Evolutionary conservation across 106 monocot genomes (phyloP).

Genomic region (Xerophyta viscosa): DNA sequence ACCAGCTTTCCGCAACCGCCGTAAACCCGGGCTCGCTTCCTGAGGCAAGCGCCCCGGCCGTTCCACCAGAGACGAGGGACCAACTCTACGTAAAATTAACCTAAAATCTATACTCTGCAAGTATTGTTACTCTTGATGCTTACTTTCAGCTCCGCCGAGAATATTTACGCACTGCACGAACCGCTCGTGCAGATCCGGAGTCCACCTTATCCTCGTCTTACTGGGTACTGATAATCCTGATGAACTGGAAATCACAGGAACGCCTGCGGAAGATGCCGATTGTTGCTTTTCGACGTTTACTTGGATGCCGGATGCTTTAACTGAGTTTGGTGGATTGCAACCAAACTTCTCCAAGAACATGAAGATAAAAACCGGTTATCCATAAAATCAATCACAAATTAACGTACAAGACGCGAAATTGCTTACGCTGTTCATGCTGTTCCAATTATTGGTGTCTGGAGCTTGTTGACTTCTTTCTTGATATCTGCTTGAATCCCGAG

Average conservation of each 20-base stretch:
- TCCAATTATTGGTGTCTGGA: too few species aligned
- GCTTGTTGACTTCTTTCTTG: not conserved
- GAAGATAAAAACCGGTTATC: not conserved
- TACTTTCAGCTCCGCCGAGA: constrained; percentile 71
- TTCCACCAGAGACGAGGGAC: too few species aligned
- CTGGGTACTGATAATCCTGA: constrained; percentile 6
- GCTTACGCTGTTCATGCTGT: too few species aligned
- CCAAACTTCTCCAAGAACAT: constrained; percentile 21
- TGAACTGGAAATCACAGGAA: constrained; percentile 11
- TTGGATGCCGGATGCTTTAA: constrained; percentile 13
- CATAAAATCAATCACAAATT: too few species aligned
- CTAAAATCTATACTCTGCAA: not conserved
- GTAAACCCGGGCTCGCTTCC: too few species aligned
- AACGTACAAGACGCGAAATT: too few species aligned
- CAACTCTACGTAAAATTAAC: too few species aligned
- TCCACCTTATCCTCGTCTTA: constrained; percentile 69
- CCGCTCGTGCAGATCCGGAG: constrained; percentile 55
- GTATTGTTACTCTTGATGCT: constrained; percentile 1
- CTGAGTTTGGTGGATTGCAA: constrained; percentile 7
- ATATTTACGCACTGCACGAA: constrained; percentile 51
- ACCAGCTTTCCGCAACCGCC: too few species aligned
- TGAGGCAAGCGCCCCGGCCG: too few species aligned
- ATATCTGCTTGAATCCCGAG: not conserved
- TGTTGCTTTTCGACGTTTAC: constrained; percentile 15
- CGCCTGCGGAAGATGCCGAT: not conserved